These are phyloP conservation scores for Puccinia horiana DNA, from an alignment of 1,284 basidiomycete genomes.

Conservation along the genomic window DNA sequence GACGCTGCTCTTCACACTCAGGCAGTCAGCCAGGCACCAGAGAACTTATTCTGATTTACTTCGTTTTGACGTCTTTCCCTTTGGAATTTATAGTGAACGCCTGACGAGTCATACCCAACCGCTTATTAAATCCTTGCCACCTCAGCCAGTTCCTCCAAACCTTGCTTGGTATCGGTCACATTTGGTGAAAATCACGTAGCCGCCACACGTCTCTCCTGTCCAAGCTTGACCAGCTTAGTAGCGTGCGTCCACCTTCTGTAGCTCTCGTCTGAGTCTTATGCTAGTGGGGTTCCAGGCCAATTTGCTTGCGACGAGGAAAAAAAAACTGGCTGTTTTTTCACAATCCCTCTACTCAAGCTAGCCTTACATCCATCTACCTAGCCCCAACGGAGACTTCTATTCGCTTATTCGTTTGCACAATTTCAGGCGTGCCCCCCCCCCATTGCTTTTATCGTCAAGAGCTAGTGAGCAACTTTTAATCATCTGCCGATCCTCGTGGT, in stretches of 20 bases:
- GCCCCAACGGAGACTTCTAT: conserved; percentile 30
- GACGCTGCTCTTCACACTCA: background rate
- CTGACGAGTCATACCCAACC: conserved; percentile 11
- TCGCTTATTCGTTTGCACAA: conserved; percentile 10
- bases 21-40: background rate
- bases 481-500: conserved; percentile 21
- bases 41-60: conserved; percentile 18
- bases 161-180: conserved; percentile 25
- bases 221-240: background rate
- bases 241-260: conserved; percentile 9
- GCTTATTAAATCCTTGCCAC: conserved; percentile 16
- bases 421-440: background rate
- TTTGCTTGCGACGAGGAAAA: conserved; percentile 22
- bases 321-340: conserved; percentile 25
- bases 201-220: conserved; percentile 10
- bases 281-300: background rate
- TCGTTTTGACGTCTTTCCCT: conserved; percentile 10
- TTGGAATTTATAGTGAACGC: conserved; percentile 20
- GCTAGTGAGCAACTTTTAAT: conserved; percentile 23
- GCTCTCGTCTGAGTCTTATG: conserved; percentile 15
- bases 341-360: background rate
- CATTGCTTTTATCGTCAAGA: conserved; percentile 17
- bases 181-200: conserved; percentile 17
- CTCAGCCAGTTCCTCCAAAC: conserved; percentile 11
- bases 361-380: background rate